phyloP scores from a whole-genome alignment of 2,329 filamentous ascomycete genomes.

The Beauveria rudraprayagi region DNA sequence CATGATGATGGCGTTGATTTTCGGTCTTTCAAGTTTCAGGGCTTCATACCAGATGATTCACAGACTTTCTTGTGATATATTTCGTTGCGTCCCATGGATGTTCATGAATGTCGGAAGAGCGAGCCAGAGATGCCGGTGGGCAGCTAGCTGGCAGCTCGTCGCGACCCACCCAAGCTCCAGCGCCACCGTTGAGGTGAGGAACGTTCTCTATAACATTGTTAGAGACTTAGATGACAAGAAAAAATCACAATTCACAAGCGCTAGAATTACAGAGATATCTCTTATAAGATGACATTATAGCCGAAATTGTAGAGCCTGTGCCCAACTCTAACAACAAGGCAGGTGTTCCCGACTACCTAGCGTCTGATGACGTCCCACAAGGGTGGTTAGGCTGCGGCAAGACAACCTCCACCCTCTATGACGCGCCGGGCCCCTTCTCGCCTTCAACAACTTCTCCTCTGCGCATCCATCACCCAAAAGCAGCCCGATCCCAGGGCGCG shows the following conservation, averaged over 20 bases:
- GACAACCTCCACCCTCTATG: neutral
- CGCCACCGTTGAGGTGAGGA: too few species aligned
- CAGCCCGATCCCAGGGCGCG: neutral
- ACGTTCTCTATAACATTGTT: too few species aligned
- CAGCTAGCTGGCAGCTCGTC: conserved; percentile 1
- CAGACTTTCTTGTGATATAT: neutral
- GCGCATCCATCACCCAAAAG: neutral
- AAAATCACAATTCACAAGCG: too few species aligned
- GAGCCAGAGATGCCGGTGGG: neutral
- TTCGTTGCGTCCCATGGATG: neutral
- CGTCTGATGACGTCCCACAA: conserved; percentile 7
- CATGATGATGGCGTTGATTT: neutral
- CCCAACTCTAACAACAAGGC: too few species aligned
- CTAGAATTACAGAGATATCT: too few species aligned
- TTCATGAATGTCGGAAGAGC: neutral
- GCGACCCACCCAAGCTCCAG: conserved; percentile 6
- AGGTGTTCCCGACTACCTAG: neutral
- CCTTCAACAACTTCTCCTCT: neutral
- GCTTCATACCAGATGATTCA: neutral
- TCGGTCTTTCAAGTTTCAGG: neutral
- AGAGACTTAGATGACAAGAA: too few species aligned
- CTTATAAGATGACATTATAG: too few species aligned
- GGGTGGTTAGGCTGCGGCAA: neutral
- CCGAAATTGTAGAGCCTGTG: too few species aligned
- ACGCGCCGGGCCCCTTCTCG: conserved; percentile 5